Percentiles rank a stretch among this genome's conserved stretches.
Conservation (phyloP, 163 green algal genomes). For the Chlamydomonas reinhardtii region DNA sequence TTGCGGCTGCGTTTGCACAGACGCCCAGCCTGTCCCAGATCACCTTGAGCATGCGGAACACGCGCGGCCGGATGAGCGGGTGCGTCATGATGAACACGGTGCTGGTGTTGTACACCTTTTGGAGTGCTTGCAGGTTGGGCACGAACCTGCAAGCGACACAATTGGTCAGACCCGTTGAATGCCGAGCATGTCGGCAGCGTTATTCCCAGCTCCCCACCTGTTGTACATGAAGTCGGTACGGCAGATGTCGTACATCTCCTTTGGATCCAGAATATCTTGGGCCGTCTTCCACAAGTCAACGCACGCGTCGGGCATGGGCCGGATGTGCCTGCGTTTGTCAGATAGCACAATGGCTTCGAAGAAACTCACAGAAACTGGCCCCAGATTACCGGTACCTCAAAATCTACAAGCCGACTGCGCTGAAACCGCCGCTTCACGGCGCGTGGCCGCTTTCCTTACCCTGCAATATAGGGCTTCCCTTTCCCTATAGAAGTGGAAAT, state of each 20-base stretch:
- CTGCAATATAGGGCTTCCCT: not conserved
- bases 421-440: too few species aligned
- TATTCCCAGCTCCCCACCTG: not conserved
- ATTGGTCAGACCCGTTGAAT: too few species aligned
- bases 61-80: slow-evolving; percentile 18
- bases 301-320: slow-evolving; percentile 31
- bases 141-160: slow-evolving; percentile 34
- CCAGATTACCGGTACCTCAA: too few species aligned
- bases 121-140: slow-evolving; percentile 1
- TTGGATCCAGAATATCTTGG: not conserved
- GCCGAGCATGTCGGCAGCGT: too few species aligned
- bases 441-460: not conserved
- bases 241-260: not conserved
- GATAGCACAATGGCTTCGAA: too few species aligned
- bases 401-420: too few species aligned
- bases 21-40: not conserved
- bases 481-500: not conserved
- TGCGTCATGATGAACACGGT: slow-evolving; percentile 36
- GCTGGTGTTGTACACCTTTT: not conserved
- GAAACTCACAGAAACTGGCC: too few species aligned
- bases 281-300: slow-evolving; percentile 3
- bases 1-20: too few species aligned
- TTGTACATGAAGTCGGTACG: slow-evolving; percentile 15
- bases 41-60: slow-evolving; percentile 33
- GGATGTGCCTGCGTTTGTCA: not conserved